A percentile compares a stretch with the other conserved stretches of the same genome.
Evolutionary conservation across 495 filamentous ascomycete species (phyloP).

Genomic region (Peziza echinospora): DNA sequence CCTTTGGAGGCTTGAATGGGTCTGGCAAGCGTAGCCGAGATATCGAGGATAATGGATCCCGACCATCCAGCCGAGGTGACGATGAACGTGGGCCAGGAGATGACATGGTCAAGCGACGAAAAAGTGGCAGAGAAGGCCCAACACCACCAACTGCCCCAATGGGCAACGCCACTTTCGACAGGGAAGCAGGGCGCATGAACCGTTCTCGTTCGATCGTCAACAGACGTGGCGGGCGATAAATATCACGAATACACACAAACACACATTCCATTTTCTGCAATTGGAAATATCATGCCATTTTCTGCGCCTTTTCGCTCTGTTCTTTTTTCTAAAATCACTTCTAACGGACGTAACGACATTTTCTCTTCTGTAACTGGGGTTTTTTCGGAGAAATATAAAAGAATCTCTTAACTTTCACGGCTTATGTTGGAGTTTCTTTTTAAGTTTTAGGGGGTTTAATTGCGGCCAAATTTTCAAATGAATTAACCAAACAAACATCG

Average conservation of each 20-base stretch:
- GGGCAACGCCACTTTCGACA: constrained; percentile 12
- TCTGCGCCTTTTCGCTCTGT: constrained; percentile 10
- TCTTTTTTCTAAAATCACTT: constrained; percentile 14
- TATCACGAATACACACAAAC: too few species aligned
- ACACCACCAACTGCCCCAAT: background rate
- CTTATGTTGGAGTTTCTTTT: too few species aligned
- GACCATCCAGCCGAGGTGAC: constrained; percentile 38
- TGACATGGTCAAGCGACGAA: constrained; percentile 51
- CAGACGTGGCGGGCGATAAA: too few species aligned
- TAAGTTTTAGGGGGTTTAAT: too few species aligned
- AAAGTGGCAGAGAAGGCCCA: constrained; percentile 26
- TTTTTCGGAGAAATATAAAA: background rate
- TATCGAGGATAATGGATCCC: constrained; percentile 45
- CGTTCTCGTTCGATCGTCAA: constrained; percentile 16
- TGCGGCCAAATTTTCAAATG: too few species aligned
- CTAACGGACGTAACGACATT: constrained; percentile 16
- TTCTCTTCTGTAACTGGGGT: constrained; percentile 18
- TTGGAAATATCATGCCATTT: too few species aligned
- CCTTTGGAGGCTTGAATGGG: constrained; percentile 15
- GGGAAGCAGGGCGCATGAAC: constrained; percentile 12
- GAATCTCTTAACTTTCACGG: background rate
- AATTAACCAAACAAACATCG: too few species aligned
- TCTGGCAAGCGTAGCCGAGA: constrained; percentile 69
- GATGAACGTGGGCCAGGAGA: constrained; percentile 16
- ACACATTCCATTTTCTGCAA: too few species aligned